These are phyloP conservation scores for Cyclotella baltica DNA, from an alignment of 108 stramenopile genomes.

Conservation along the genomic window DNA sequence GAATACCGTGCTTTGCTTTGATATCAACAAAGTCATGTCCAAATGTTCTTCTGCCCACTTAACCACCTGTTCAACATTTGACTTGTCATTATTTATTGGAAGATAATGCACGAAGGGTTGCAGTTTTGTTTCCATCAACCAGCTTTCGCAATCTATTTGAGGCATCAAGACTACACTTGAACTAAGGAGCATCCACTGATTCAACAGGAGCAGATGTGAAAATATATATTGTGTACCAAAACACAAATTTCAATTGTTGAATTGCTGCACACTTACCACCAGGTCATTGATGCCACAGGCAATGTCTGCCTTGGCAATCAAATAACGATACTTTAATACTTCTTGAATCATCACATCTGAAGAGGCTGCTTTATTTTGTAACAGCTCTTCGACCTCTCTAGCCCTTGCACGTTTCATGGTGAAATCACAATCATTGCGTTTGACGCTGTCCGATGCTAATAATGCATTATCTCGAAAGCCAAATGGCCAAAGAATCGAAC, in stretches of 20 bases:
- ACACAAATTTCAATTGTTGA: not conserved
- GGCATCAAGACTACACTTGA: slow-evolving; percentile 53
- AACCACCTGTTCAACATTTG: slow-evolving; percentile 58
- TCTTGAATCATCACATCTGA: not conserved
- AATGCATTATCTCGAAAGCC: not conserved
- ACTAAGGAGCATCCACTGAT: slow-evolving; percentile 48
- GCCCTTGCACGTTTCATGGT: slow-evolving; percentile 26
- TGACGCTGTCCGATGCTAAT: slow-evolving; percentile 18
- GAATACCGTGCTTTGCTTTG: slow-evolving; percentile 51
- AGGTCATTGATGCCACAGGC: slow-evolving; percentile 24
- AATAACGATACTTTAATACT: slow-evolving; percentile 37
- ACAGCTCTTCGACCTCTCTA: not conserved
- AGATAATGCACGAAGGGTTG: slow-evolving; percentile 58
- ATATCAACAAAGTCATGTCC: slow-evolving; percentile 38
- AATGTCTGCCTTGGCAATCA: slow-evolving; percentile 19
- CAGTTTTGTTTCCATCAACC: slow-evolving; percentile 63
- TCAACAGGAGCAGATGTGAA: not conserved
- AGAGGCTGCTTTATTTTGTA: not conserved
- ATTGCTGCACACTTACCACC: not conserved
- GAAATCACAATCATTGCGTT: slow-evolving; percentile 32
- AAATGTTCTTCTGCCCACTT: slow-evolving; percentile 51
- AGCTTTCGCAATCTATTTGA: slow-evolving; percentile 46
- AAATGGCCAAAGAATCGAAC: slow-evolving; percentile 54
- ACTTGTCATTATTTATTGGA: slow-evolving; percentile 44
- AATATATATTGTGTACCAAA: not conserved